phyloP scores from a whole-genome alignment of 805 yeast species.

The Saccharomyces eubayanus region DNA sequence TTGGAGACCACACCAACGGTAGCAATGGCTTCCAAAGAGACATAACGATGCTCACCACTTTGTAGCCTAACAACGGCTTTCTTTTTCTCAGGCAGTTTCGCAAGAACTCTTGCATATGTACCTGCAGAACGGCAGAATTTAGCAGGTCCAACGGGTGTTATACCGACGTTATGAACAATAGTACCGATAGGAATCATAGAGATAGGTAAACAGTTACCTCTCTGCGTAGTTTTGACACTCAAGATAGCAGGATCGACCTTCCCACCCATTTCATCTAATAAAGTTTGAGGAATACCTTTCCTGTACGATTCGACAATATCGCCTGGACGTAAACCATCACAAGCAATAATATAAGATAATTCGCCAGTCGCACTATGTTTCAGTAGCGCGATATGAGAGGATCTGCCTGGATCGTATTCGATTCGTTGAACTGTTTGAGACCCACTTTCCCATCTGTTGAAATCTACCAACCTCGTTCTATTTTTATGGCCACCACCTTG shows the following conservation, averaged over 20 bases:
- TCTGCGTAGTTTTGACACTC: slow-evolving; percentile 76
- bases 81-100: slow-evolving; percentile 62
- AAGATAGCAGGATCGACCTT: slow-evolving; percentile 85
- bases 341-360: slow-evolving; percentile 76
- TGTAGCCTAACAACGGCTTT: slow-evolving; percentile 75
- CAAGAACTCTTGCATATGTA: slow-evolving; percentile 78
- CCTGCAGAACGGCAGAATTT: slow-evolving; percentile 93
- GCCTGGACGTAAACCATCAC: slow-evolving; percentile 88
- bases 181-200: slow-evolving; percentile 93
- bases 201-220: slow-evolving; percentile 91
- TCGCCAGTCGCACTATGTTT: slow-evolving; percentile 54
- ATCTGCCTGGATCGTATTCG: slow-evolving; percentile 92
- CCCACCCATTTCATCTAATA: slow-evolving; percentile 81
- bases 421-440: slow-evolving; percentile 74
- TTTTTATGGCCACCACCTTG: slow-evolving; percentile 96
- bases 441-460: slow-evolving; percentile 58
- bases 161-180: slow-evolving; percentile 79
- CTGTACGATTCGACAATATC: slow-evolving; percentile 86
- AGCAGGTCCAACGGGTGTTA: slow-evolving; percentile 67
- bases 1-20: slow-evolving; percentile 90
- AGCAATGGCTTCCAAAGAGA: slow-evolving; percentile 80
- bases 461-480: slow-evolving; percentile 77
- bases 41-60: slow-evolving; percentile 90
- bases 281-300: slow-evolving; percentile 70
- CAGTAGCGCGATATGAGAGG: slow-evolving; percentile 84